phyloP scores from a whole-genome alignment of 1,284 basidiomycete genomes.

The Ustilago trichophora region DNA sequence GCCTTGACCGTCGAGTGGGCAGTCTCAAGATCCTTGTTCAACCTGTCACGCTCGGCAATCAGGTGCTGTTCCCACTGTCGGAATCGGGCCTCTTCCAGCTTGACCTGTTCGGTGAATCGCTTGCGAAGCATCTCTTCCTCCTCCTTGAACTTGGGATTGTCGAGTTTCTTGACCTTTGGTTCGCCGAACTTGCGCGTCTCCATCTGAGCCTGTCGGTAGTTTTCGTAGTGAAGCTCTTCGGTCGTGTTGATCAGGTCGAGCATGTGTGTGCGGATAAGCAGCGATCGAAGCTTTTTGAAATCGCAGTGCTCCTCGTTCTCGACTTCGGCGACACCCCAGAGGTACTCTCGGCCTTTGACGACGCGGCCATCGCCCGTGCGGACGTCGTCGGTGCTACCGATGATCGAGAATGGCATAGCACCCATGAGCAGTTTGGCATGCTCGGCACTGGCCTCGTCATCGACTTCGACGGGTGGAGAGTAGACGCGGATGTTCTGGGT shows the following conservation, averaged over 20 bases:
- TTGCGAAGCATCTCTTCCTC: slow-evolving; percentile 96
- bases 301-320: slow-evolving; percentile 99
- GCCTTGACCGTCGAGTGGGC: slow-evolving; percentile 64
- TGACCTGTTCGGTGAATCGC: slow-evolving; percentile 99
- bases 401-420: slow-evolving; percentile 98
- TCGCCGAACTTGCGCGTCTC: slow-evolving; percentile 99
- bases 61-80: slow-evolving; percentile 99
- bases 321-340: slow-evolving; percentile 99
- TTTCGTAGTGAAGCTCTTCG: slow-evolving; percentile 96
- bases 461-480: slow-evolving; percentile 87
- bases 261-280: slow-evolving; percentile 98
- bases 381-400: slow-evolving; percentile 95
- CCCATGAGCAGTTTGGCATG: slow-evolving; percentile 82
- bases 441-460: slow-evolving; percentile 87
- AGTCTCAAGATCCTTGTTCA: slow-evolving; percentile 66
- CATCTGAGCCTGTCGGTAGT: slow-evolving; percentile 98
- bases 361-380: slow-evolving; percentile 86
- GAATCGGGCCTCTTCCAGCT: slow-evolving; percentile 96
- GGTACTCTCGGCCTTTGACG: slow-evolving; percentile 97
- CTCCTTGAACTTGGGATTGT: slow-evolving; percentile 99
- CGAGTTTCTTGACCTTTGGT: slow-evolving; percentile 96
- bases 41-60: slow-evolving; percentile 66
- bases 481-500: slow-evolving; percentile 96
- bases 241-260: slow-evolving; percentile 94
- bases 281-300: slow-evolving; percentile 95